Percentiles rank a stretch among this genome's conserved stretches.
Evolutionary conservation across 345 rosid genomes (phyloP).

Genomic region (Ceriops zippeliana): DNA sequence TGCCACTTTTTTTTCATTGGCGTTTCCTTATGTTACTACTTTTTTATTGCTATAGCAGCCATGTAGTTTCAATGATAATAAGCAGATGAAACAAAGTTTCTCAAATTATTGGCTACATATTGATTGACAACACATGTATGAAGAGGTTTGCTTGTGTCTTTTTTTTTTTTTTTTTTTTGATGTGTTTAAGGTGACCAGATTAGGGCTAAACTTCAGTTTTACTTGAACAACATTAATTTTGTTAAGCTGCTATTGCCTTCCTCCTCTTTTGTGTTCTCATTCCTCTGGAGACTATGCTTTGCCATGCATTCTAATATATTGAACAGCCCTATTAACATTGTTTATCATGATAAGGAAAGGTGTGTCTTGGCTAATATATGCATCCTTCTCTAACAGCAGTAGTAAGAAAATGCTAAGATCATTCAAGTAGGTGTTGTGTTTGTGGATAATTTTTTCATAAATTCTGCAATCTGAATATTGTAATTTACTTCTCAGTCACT

Average conservation of each 20-base stretch:
- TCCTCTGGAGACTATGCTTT: neutral
- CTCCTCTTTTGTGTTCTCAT: neutral
- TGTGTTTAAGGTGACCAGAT: neutral
- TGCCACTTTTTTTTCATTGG: conserved; percentile 8
- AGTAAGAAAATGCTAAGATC: neutral
- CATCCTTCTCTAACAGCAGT: neutral
- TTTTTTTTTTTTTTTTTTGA: neutral
- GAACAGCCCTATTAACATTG: neutral
- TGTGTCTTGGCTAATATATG: neutral
- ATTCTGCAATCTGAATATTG: neutral
- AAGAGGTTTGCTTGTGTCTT: neutral
- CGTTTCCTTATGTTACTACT: conserved; percentile 2
- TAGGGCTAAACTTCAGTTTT: neutral
- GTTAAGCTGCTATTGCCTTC: neutral
- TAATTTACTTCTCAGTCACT: neutral
- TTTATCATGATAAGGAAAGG: neutral
- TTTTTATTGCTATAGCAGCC: neutral
- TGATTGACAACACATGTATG: neutral
- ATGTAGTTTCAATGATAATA: neutral
- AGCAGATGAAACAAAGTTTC: neutral
- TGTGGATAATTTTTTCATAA: too few species aligned
- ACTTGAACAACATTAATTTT: neutral
- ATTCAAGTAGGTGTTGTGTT: too few species aligned
- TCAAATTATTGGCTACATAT: neutral
- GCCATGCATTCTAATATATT: too few species aligned